Evolutionary conservation across 1,284 basidiomycete species (phyloP), one percentile per base, ranked within the genome.

Genomic region (Fomitopsis schrenkii): DNA sequence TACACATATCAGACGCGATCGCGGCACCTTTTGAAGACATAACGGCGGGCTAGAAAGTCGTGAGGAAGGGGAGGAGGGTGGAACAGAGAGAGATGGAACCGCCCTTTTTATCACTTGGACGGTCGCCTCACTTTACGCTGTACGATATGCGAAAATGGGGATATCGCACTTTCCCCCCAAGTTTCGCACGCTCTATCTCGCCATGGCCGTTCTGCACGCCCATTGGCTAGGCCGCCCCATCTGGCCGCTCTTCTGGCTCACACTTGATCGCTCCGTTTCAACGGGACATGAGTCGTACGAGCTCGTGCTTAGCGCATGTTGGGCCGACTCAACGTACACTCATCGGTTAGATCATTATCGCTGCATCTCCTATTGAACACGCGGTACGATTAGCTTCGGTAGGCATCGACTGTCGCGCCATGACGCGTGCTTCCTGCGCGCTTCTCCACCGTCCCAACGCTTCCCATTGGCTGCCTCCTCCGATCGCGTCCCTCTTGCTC

Each of bases 51-150:
- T 36, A 9, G 19, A 35, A 41, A 46, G 28, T 52, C 50, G 62
- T 61, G 52, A 59, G 36, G 40, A 7, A 22, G 8, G 28, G 41
- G 10, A 33, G 35, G 40, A 61, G 55, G 22, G 41, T 55, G 19
- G 46, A 22, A 50, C 41, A 54, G 26, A 30, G 5, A 1, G 48
- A 5, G 7, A 26, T n/a, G 28, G 15, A 33, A 40, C n/a, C 22
- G 53, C 52, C 28, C 65, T 67, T 65, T 67, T 65, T 68, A 66
- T 64, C 64, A 58, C 57, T 61, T 60, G 64, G 60, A 59, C 42
- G 38, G 67, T 68, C 67, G 64, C 64, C 66, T 66, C 66, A 67
- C 64, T 65, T 67, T 64, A 54, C 52, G 42, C 58, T 56, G 40
- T 62, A 64, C 28, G 26, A 56, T 66, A 62, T 63, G 64, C 55